Evolutionary conservation across 2,329 filamentous ascomycete genomes (phyloP).

Genomic region (Sordariomycetes sp.): DNA sequence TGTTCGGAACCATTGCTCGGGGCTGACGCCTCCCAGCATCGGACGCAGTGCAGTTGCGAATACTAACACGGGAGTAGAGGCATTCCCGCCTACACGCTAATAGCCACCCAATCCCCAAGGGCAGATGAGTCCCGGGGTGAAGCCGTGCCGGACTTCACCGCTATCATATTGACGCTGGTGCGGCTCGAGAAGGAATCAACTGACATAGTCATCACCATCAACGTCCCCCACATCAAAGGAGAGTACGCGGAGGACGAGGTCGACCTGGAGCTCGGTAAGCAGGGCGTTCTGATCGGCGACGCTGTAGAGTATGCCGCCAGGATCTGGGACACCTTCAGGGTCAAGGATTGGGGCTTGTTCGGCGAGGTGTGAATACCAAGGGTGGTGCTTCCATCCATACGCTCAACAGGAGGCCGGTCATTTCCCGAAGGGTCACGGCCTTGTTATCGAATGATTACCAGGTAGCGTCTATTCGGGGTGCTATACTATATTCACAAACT

Average conservation of each 20-base stretch:
- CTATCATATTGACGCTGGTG: constrained; percentile 64
- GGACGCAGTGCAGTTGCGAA: neutral
- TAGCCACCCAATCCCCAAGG: constrained; percentile 47
- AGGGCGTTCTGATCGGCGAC: constrained; percentile 55
- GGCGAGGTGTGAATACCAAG: constrained; percentile 9
- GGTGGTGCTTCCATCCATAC: neutral
- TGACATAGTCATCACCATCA: constrained; percentile 75
- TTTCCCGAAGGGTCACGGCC: neutral
- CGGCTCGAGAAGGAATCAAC: constrained; percentile 63
- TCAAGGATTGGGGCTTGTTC: constrained; percentile 74
- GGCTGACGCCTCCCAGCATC: neutral
- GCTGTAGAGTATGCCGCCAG: constrained; percentile 52
- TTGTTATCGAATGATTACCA: neutral
- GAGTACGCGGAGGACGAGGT: constrained; percentile 64
- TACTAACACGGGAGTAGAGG: constrained; percentile 16
- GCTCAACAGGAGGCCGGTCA: neutral
- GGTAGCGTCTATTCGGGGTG: neutral
- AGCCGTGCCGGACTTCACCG: constrained; percentile 41
- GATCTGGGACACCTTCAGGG: constrained; percentile 61
- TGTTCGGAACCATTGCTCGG: constrained; percentile 8
- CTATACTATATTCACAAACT: neutral
- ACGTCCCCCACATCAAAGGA: constrained; percentile 70
- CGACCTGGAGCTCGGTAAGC: constrained; percentile 49
- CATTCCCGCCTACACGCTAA: constrained; percentile 54
- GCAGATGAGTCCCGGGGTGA: neutral